Base-by-base conservation (phyloP, 2,329 filamentous ascomycete species). In the Sporothrix brasiliensis region DNA sequence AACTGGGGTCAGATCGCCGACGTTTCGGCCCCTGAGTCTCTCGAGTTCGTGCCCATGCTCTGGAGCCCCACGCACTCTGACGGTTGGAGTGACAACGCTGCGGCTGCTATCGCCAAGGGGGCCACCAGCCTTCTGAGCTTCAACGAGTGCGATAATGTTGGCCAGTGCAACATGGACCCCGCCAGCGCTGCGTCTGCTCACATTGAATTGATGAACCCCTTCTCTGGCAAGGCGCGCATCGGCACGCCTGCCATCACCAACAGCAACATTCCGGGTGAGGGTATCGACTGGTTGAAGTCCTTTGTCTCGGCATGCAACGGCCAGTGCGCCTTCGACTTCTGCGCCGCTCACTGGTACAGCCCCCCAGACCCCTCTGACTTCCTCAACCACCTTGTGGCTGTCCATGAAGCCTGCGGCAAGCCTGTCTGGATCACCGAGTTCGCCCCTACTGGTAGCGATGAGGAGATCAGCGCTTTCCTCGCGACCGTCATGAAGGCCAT, bases 11-110 rank as follows among this genome's bases (percentile, higher is more conserved):
- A 84, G 61, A 73, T 30, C 2, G 69, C 73, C 13, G 75, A 81
- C 63, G 78, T 80, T 71, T 80, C 81, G 52, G 80, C 84, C 11
- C 77, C 83, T 68, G 71, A 75, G 24, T 77, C 76, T 66, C 76
- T 89, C 75, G 82, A 85, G 76, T 93, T 83, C 81, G 84, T 91
- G 69, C 91, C 91, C 73, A 91, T 88, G 80, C 85, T 92, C 63
- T 92, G 87, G 89, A 84, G 86, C 68, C 78, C 83, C 76, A 11
- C 78, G 14, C 82, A 86, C 78, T 83, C 83, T 70, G 69, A 75
- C 69, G 77, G 76, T 75, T 92, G 89, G 88, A 74, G 76, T 44
- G 60, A 72, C 16, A 83, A 85, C 73, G 88, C 84, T 60, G 77
- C 83, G 68, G 77, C 78, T 19, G 86, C 87, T 72, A 84, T 91